Percentiles rank a stretch among this genome's conserved stretches.
These are phyloP conservation scores for Mycena galericulata DNA, from an alignment of 768 basidiomycete species.

Conservation along the genomic window DNA sequence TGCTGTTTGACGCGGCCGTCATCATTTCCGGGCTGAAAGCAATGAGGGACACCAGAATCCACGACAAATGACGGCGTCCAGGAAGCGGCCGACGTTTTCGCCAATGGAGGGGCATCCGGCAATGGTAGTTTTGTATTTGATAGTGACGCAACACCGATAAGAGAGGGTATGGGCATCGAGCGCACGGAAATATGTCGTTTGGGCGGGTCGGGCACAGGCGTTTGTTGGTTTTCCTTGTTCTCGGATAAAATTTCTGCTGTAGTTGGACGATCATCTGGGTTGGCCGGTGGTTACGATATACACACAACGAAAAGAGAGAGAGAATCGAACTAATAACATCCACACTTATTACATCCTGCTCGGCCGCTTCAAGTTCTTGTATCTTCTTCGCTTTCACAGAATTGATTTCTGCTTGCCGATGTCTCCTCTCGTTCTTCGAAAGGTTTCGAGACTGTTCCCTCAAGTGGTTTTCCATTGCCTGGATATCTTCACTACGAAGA, in stretches of 20 bases:
- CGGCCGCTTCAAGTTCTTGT: conserved; percentile 5
- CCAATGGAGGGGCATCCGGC: not conserved
- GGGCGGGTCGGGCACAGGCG: conserved; percentile 8
- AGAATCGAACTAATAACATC: not conserved
- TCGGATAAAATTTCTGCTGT: not conserved
- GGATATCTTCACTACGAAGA: conserved; percentile 12
- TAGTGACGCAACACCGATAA: not conserved
- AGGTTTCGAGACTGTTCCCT: not conserved
- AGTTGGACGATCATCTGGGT: not conserved
- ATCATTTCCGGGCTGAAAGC: not conserved
- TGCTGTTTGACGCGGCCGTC: not conserved
- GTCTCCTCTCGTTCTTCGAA: conserved; percentile 15
- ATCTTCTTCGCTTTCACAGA: conserved; percentile 5
- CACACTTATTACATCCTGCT: not conserved
- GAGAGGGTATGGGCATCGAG: not conserved
- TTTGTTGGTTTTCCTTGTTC: conserved; percentile 34
- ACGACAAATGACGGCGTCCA: not conserved
- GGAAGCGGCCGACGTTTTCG: conserved; percentile 1
- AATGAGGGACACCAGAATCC: not conserved
- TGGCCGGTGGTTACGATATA: not conserved
- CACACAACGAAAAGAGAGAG: not conserved
- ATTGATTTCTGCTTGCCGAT: conserved; percentile 11
- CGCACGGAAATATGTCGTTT: conserved; percentile 3
- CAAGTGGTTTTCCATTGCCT: conserved; percentile 8
- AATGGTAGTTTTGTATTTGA: not conserved